Conservation (phyloP, 1,139 yeast species). For the Pichia sp. region DNA sequence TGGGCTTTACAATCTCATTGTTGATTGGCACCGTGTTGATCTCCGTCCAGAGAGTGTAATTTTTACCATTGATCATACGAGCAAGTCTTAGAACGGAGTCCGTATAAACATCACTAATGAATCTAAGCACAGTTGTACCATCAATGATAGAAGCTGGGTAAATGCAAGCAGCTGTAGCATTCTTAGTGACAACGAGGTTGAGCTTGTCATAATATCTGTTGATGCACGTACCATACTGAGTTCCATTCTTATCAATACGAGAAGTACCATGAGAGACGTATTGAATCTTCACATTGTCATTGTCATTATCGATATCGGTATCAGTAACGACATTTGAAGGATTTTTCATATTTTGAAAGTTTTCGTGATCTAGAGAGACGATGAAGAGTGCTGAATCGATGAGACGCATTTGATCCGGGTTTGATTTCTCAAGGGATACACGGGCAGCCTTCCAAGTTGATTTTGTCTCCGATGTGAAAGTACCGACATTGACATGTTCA, state of each 20-base stretch:
- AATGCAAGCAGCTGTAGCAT: slow-evolving; percentile 68
- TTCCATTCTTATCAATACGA: slow-evolving; percentile 44
- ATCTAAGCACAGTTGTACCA: slow-evolving; percentile 67
- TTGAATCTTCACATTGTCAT: slow-evolving; percentile 44
- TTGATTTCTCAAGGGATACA: slow-evolving; percentile 38
- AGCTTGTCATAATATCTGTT: slow-evolving; percentile 77
- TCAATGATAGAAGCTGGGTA: slow-evolving; percentile 78
- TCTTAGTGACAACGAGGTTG: slow-evolving; percentile 60
- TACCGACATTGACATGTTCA: slow-evolving; percentile 60
- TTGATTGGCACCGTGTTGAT: slow-evolving; percentile 31
- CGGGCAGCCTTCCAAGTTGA: slow-evolving; percentile 58
- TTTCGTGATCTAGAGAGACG: slow-evolving; percentile 52
- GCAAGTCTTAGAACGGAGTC: slow-evolving; percentile 69
- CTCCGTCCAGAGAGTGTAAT: slow-evolving; percentile 54
- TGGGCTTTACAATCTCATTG: slow-evolving; percentile 35
- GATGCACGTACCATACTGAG: slow-evolving; percentile 69
- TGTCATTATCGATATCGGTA: slow-evolving; percentile 27
- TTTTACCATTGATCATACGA: slow-evolving; percentile 62
- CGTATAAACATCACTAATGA: slow-evolving; percentile 67
- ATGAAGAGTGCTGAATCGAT: slow-evolving; percentile 65
- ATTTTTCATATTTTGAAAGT: slow-evolving; percentile 28
- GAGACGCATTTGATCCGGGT: slow-evolving; percentile 36
- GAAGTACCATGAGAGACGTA: slow-evolving; percentile 62
- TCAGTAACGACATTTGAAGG: too few relatives aligned
- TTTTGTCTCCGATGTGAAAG: slow-evolving; percentile 62